Evolutionary conservation across 2,329 filamentous ascomycete species (phyloP).

Genomic region (Aspergillus tanneri): DNA sequence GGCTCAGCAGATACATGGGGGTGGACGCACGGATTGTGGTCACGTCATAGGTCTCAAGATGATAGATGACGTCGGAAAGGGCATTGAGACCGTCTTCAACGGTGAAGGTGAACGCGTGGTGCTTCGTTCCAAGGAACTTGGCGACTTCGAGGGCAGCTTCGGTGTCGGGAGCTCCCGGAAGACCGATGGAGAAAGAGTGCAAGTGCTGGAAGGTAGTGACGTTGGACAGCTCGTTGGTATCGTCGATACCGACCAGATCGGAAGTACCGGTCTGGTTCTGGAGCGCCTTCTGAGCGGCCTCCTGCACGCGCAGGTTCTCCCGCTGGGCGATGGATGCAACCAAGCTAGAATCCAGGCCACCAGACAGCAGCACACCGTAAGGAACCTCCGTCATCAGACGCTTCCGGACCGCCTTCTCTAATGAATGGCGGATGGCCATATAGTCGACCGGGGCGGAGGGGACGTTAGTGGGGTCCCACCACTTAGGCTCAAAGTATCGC

Average conservation of each 20-base stretch:
- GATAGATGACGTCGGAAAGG: slow-evolving; percentile 94
- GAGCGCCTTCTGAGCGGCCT: slow-evolving; percentile 53
- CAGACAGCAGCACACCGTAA: slow-evolving; percentile 92
- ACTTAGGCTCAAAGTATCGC: slow-evolving; percentile 86
- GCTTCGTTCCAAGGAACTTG: slow-evolving; percentile 94
- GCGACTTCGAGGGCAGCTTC: slow-evolving; percentile 89
- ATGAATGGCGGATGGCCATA: slow-evolving; percentile 73
- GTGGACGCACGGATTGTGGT: slow-evolving; percentile 98
- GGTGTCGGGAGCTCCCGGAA: slow-evolving; percentile 89
- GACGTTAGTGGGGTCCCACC: slow-evolving; percentile 81
- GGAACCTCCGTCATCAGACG: slow-evolving; percentile 98
- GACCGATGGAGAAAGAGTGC: slow-evolving; percentile 98
- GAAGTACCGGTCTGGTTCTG: slow-evolving; percentile 46
- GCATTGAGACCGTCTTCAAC: slow-evolving; percentile 96
- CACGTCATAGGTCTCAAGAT: slow-evolving; percentile 96
- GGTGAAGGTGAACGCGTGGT: slow-evolving; percentile 97
- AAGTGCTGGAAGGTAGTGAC: slow-evolving; percentile 90
- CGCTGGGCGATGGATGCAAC: slow-evolving; percentile 94
- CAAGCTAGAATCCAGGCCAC: slow-evolving; percentile 91
- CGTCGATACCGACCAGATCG: slow-evolving; percentile 88
- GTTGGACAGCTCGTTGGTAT: slow-evolving; percentile 83
- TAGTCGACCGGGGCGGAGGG: slow-evolving; percentile 80
- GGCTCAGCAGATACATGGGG: slow-evolving; percentile 94
- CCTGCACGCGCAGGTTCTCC: slow-evolving; percentile 76
- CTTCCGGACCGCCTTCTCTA: slow-evolving; percentile 92